These are phyloP conservation scores for Sclerotinia minor DNA, from an alignment of 2,329 filamentous ascomycete genomes.

Conservation along the genomic window DNA sequence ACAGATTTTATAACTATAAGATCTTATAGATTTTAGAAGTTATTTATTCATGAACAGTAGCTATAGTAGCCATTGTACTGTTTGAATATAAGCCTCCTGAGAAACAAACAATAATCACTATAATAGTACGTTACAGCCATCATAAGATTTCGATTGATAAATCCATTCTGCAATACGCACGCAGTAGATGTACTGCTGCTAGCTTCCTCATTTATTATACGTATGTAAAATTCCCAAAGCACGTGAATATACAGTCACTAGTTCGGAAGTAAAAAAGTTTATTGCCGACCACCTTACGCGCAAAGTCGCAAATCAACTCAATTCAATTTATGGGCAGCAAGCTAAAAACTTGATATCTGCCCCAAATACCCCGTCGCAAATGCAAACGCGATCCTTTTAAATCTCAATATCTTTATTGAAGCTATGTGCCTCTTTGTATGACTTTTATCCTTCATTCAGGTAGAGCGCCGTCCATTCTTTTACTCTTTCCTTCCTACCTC, in stretches of 20 bases:
- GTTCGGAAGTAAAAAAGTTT: constrained; percentile 21
- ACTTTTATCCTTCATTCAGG: constrained; percentile 10
- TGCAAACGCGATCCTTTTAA: constrained; percentile 17
- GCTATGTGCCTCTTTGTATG: constrained; percentile 22
- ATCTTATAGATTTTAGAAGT: too few relatives aligned
- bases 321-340: constrained; percentile 6
- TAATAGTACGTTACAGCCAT: too few relatives aligned
- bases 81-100: neutral
- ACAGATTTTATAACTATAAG: too few relatives aligned
- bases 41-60: too few relatives aligned
- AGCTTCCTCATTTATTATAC: too few relatives aligned
- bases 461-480: constrained; percentile 24
- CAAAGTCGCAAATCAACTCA: constrained; percentile 4
- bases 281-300: constrained; percentile 21
- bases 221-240: neutral
- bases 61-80: neutral
- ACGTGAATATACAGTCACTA: neutral
- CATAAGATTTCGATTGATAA: too few relatives aligned
- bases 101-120: neutral
- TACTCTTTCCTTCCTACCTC: constrained; percentile 17
- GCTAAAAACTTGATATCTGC: constrained; percentile 19
- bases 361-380: neutral
- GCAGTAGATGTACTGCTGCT: too few relatives aligned
- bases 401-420: constrained; percentile 12
- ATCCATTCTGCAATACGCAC: neutral